Evolutionary conservation across 352 stramenopile genomes (phyloP), one percentile per base, ranked within the genome.

Genomic region (Pythium phragmiticola): DNA sequence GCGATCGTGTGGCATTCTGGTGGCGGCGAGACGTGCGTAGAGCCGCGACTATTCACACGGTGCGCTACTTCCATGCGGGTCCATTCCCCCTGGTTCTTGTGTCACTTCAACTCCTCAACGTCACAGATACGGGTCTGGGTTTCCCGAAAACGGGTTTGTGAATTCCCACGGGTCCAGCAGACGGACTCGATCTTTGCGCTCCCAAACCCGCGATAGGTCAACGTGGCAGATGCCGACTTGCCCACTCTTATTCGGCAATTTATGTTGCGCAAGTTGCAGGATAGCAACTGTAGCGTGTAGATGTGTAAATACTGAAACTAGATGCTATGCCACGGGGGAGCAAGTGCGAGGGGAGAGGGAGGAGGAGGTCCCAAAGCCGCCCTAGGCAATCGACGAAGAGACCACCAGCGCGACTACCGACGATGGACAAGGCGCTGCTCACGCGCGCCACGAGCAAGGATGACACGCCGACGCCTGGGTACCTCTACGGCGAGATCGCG

Each of bases 401-500:
- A 19, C 43, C 42, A 30, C 21, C 21, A 21, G 21, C 21, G 21
- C 21, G 21, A 21, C 3, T 16, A 5, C 28, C 8, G 16, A 70
- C 52, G 41, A 98, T 98, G 92, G 94, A 98, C 84, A 97, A 97
- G 67, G 81, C 82, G 45, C 74, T 97, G 72, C 76, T 99, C 45
- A 89, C 81, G 30, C 92, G 95, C 54, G 96, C 96, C 34, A 99
- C 96, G 50, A 96, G 94, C 69, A 89, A 92, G 72, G 92, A 97
- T 74, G 88, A 97, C 49, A 85, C 89, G 63, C 96, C 96, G 12
- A 99, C 96, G 43, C 96, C 94, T 12, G 96, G 96, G 28, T 99
- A 99, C 74, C 83, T 99, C 69, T 99, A 98, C 74, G 86, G 94
- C 45, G 96, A 99, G 80, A 98, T 99, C 70, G 88, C 89, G 58